phyloP scores from a whole-genome alignment of 257 asterid species.

The Fraxinus americana region DNA sequence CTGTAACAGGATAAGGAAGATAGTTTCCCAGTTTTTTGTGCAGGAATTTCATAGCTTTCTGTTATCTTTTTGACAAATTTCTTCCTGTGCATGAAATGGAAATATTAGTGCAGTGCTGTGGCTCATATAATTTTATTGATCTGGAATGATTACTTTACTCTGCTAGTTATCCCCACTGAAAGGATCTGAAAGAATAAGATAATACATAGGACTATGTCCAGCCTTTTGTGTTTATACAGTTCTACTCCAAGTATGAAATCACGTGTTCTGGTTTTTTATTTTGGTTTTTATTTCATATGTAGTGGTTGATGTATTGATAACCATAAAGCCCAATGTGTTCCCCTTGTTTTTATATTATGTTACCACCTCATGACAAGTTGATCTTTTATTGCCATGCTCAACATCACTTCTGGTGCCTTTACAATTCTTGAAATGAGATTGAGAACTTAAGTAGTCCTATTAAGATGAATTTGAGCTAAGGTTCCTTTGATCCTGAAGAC shows the following conservation, averaged over 20 bases:
- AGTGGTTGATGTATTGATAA: neutral
- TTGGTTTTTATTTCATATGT: neutral
- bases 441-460: neutral
- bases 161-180: neutral
- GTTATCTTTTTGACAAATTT: neutral
- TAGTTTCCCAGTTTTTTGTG: neutral
- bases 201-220: neutral
- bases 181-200: constrained; percentile 1
- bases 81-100: neutral
- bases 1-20: neutral
- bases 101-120: neutral
- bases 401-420: neutral
- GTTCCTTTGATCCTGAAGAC: neutral
- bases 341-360: neutral
- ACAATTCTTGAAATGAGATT: neutral
- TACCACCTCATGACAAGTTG: neutral
- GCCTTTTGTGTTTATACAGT: neutral
- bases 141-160: neutral
- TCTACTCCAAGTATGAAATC: neutral
- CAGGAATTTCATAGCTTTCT: neutral
- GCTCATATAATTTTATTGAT: neutral
- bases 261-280: neutral
- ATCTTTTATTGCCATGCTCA: neutral
- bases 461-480: neutral
- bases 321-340: neutral